Base-by-base conservation (phyloP, 495 filamentous ascomycete species). In the Neurospora sp. region DNA sequence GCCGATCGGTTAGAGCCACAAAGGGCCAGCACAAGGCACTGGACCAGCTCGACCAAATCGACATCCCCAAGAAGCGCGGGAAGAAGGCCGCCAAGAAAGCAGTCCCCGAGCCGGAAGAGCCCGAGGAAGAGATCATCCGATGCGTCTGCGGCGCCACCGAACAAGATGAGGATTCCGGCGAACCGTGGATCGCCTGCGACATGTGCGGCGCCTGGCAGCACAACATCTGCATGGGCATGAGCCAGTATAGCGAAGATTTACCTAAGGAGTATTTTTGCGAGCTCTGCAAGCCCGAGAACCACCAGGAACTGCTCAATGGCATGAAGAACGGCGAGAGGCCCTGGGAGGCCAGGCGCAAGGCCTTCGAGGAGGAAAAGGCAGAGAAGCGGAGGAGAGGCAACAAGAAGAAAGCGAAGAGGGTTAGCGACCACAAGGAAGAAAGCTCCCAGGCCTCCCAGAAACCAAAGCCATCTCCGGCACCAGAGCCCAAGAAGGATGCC, bases 11-110 rank as follows among this genome's bases (percentile, higher is more conserved):
- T 69, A 91, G 96, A 75, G 92, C 94, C 75, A 99, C 95, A 66
- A 98, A 98, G 79, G 96, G 96, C 78, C 93, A 97, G 76, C 94
- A 99, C 83, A 97, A 96, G 80, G 91, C 91, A 74, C 87, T 91
- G 73, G 90, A 95, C 76, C 85, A 91, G 70, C 83, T 91, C 75
- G 90, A 94, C 76, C 84, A 86, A 74, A 86, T 88, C 79, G 93
- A 91, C 75, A 81, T 84, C 20, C 75, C 80, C 22, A 88, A 92
- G 86, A 83, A 84, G 80, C 83, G 93, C 87, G 85, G 84, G 80
- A 75, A 70, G 84, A 85, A 85, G 81, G 81, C 89, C 80, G 80
- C 85, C 83, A 84, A 86, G 77, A 88, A 87, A 78, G 80, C 81
- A 0, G 78, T 81, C 9, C 82, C 84, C 73, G 89, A 88, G 72